Evolutionary conservation across 208 protist genomes (phyloP).

Genomic region (Leishmania arabica): DNA sequence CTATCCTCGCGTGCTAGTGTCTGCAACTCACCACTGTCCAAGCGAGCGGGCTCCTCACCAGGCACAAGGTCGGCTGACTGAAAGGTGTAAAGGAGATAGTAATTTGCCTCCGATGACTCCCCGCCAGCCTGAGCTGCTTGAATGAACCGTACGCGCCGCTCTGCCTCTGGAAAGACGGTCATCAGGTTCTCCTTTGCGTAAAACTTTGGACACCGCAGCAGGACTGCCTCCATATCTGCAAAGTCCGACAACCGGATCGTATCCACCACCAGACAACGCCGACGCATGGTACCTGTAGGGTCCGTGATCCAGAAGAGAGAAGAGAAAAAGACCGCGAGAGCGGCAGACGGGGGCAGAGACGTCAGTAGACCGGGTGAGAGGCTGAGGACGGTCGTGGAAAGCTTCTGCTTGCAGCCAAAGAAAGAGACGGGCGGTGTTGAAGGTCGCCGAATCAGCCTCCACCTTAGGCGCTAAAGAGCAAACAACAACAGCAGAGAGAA

Average conservation of each 20-base stretch:
- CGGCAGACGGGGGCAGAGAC: not conserved
- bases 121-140: not conserved
- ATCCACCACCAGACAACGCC: conserved; percentile 18
- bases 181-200: conserved; percentile 41
- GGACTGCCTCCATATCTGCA: conserved; percentile 36
- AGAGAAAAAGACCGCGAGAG: not conserved
- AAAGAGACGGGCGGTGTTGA: not conserved
- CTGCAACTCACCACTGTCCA: conserved; percentile 10
- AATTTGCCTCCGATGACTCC: not conserved
- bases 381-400: not conserved
- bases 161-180: conserved; percentile 42
- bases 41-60: not conserved
- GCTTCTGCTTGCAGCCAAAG: not conserved
- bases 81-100: conserved; percentile 50
- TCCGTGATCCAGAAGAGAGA: not conserved
- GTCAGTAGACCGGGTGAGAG: too few relatives aligned
- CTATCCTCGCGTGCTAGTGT: conserved; percentile 29
- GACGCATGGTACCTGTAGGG: conserved; percentile 8
- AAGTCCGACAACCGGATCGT: conserved; percentile 1
- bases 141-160: not conserved
- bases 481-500: not conserved
- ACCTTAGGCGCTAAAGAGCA: not conserved
- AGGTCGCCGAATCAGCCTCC: not conserved
- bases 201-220: conserved; percentile 40
- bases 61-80: conserved; percentile 33